Conservation (phyloP, 2,329 filamentous ascomycete species). For the Colletotrichum somersetense region DNA sequence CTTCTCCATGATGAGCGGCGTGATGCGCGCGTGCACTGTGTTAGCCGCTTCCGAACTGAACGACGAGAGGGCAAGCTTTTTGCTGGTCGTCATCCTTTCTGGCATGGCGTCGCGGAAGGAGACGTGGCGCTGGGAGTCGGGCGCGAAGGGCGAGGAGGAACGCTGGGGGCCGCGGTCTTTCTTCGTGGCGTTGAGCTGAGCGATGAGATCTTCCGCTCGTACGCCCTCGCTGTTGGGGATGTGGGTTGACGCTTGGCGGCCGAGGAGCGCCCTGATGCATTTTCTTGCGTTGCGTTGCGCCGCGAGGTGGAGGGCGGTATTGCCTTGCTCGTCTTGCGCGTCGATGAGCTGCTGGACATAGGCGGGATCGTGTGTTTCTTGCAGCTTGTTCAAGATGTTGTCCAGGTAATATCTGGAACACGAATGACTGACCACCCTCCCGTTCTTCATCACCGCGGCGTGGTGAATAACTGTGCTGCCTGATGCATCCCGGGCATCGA, state of each 20-base stretch:
- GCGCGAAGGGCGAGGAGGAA: constrained; percentile 80
- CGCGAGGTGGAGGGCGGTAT: constrained; percentile 82
- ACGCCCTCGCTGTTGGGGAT: constrained; percentile 86
- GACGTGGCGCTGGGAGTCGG: constrained; percentile 69
- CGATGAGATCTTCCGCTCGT: constrained; percentile 87
- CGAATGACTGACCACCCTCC: constrained; percentile 83
- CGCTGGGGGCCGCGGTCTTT: constrained; percentile 76
- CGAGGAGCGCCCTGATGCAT: constrained; percentile 83
- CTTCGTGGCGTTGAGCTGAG: constrained; percentile 77
- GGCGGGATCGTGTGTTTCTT: constrained; percentile 80
- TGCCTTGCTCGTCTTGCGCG: constrained; percentile 85
- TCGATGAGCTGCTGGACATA: constrained; percentile 85
- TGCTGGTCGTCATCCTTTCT: constrained; percentile 53
- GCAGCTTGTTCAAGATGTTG: constrained; percentile 87
- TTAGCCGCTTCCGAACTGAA: constrained; percentile 76
- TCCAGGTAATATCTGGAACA: constrained; percentile 95
- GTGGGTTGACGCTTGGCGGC: constrained; percentile 84
- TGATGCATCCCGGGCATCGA: constrained; percentile 82
- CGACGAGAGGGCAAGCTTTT: constrained; percentile 53
- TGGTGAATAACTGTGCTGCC: constrained; percentile 95
- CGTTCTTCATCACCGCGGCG: constrained; percentile 88
- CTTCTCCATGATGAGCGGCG: constrained; percentile 77
- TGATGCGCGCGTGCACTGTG: constrained; percentile 76
- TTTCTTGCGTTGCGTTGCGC: constrained; percentile 90
- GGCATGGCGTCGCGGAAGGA: constrained; percentile 64